Evolutionary conservation across 2,329 filamentous ascomycete species (phyloP), one percentile per base, ranked within the genome.

Genomic region (Elsinoe fawcettii): DNA sequence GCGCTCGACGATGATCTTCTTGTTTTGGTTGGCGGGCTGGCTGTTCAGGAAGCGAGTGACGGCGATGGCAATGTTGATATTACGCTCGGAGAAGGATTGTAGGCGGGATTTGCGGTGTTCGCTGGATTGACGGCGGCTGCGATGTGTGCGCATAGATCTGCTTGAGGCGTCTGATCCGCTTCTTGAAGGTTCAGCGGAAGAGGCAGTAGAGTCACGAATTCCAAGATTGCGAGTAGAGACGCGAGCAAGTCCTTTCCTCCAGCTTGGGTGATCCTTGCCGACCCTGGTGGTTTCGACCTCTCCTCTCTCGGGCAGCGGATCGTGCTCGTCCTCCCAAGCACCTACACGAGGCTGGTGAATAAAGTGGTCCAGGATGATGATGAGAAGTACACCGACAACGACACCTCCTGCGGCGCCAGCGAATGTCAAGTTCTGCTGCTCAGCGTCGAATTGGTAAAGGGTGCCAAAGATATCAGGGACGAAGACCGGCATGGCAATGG

Each of bases 361-460:
- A 41, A 64, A 54, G 7, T 56, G 59, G 55, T 74, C 70, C 39
- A 70, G 60, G 3, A 68, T 5, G 11, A 72, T 58, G 16, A 66
- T 61, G 1, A 67, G 65, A 0, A 64, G 5, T n/a, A 71, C 37
- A 3, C 64, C 69, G 1, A 64, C 16, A 1, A 63, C 11, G 8
- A 66, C 51, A n/a, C 71, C 71, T 20, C 65, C 62, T 14, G 68
- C 61, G 20, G 69, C 69, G 25, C 65, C 62, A 27, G 65, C 60
- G 60, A 73, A 73, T 4, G 66, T 65, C 3, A 72, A 61, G 2
- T 71, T 69, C 18, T 65, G 66, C 54, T 63, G 58, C 20, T 66
- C 63, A 12, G 64, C 43, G 11, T 61, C 64, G 62, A 72, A 71
- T n/a, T 57, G 55, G 61, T 71, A 68, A 7, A 62, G 63, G 5